Base-by-base conservation (phyloP, 345 rosid species). In the Eucalyptus dawsonii region DNA sequence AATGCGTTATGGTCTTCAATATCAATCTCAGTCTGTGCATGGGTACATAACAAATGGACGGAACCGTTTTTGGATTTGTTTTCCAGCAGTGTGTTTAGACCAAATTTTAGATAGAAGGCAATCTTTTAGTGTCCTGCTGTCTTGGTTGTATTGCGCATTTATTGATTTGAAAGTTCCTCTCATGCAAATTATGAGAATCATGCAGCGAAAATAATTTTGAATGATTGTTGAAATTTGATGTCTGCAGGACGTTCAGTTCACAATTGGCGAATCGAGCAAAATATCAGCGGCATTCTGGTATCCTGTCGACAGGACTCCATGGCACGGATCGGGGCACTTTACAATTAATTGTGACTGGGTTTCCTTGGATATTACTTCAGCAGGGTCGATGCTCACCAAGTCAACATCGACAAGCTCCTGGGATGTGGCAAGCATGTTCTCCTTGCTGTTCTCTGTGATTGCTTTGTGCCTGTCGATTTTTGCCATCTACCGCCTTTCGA, bases 211-310 rank as follows among this genome's bases (percentile, higher is more conserved):
- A 42, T 1, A 86, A 40, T 34, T 51, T 76, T 76, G 85, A 40
- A 76, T 21, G 29, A 11, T 76, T 21, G 58, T 25, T 91, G 83
- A 42, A 40, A 31, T 60, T 2, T 22, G 67, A 34, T 44, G 12
- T 44, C 83, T 91, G 92, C 99, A 98, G 99, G 99, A 98, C 89
- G 95, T 92, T 87, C 99, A 97, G 94, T 96, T 98, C 93, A 95
- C 94, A 27, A 92, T 97, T 25, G 97, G 97, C 4, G 93, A 93
- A 87, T 88, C 94, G 1, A 93, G 95, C 93, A 95, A 95, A 92
- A 94, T 97, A 96, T 92, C 99, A 14, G 98, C 91, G 76, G 99
- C 97, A 90, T 96, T 96, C 94, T 97, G 99, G 99, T 98, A 97
- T 92, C 99, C 99, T 22, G 94, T 91, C 31, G 95, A 94, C 14